phyloP scores from a whole-genome alignment of 257 asterid genomes.

The Cynanchum wilfordii region DNA sequence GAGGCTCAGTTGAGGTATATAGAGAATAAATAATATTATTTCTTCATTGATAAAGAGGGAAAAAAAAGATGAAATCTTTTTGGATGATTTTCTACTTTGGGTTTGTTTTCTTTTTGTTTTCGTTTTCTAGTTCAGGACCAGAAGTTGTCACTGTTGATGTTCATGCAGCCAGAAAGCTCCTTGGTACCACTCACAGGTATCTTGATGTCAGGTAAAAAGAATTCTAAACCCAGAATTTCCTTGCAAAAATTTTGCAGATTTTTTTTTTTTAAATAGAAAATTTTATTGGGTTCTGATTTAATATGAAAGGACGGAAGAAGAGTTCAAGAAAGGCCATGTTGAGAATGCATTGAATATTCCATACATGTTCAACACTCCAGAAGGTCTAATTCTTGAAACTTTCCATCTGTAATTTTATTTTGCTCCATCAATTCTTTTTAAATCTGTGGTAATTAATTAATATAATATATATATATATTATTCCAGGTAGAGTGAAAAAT shows the following conservation, averaged over 20 bases:
- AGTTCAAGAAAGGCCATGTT: conserved; percentile 68
- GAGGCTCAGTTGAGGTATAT: conserved; percentile 19
- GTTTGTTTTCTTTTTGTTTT: conserved; percentile 14
- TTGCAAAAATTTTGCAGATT: neutral
- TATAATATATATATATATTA: no score
- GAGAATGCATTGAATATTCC: conserved; percentile 62
- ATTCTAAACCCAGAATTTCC: neutral
- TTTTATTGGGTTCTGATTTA: neutral
- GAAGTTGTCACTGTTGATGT: conserved; percentile 59
- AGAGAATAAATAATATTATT: neutral
- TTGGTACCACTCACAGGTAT: conserved; percentile 43
- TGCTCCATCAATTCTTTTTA: neutral
- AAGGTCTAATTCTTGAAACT: conserved; percentile 34
- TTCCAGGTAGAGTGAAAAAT: conserved; percentile 72
- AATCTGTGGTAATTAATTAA: neutral
- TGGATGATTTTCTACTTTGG: conserved; percentile 9
- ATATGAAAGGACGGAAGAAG: conserved; percentile 68
- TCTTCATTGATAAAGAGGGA: neutral
- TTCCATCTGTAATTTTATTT: neutral
- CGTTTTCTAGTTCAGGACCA: conserved; percentile 33
- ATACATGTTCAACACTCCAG: conserved; percentile 64
- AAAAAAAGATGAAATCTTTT: conserved; percentile 1
- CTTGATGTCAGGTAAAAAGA: conserved; percentile 70
- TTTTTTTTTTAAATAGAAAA: no score
- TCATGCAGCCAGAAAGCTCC: conserved; percentile 50